phyloP scores from a whole-genome alignment of 2,329 filamentous ascomycete species.

The Pyricularia sp. region DNA sequence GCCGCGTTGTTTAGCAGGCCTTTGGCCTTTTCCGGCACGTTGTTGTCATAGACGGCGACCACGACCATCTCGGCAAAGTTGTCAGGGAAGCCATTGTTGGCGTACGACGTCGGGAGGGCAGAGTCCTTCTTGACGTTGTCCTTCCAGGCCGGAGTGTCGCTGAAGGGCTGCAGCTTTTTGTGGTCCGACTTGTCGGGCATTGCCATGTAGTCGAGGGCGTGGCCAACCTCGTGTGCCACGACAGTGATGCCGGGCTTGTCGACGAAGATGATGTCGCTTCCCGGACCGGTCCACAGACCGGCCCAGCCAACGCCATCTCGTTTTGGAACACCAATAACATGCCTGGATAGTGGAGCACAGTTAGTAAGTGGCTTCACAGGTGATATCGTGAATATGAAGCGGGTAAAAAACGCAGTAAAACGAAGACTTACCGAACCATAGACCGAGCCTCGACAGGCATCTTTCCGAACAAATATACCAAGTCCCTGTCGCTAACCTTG shows the following conservation, averaged over 20 bases:
- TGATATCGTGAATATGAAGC: neutral
- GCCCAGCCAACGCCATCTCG: neutral
- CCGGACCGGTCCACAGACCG: constrained; percentile 2
- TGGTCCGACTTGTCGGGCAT: neutral
- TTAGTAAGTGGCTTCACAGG: neutral
- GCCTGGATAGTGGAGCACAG: neutral
- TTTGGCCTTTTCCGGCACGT: neutral
- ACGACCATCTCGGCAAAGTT: constrained; percentile 3
- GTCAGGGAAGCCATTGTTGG: neutral
- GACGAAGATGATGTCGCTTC: constrained; percentile 1
- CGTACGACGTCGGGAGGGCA: neutral
- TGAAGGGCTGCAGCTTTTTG: neutral
- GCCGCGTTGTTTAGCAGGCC: neutral
- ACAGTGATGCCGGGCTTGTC: constrained; percentile 1
- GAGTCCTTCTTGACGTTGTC: neutral
- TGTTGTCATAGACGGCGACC: neutral
- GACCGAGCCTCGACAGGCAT: constrained; percentile 1
- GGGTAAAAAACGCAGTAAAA: neutral
- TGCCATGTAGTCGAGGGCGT: constrained; percentile 1
- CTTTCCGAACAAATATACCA: neutral
- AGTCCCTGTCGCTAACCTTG: neutral
- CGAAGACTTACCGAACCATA: neutral
- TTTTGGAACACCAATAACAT: neutral
- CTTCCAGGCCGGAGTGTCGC: neutral
- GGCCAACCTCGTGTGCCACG: neutral